Base-by-base conservation (phyloP, 2,329 filamentous ascomycete genomes). In the Aspergillus pseudotamarii region DNA sequence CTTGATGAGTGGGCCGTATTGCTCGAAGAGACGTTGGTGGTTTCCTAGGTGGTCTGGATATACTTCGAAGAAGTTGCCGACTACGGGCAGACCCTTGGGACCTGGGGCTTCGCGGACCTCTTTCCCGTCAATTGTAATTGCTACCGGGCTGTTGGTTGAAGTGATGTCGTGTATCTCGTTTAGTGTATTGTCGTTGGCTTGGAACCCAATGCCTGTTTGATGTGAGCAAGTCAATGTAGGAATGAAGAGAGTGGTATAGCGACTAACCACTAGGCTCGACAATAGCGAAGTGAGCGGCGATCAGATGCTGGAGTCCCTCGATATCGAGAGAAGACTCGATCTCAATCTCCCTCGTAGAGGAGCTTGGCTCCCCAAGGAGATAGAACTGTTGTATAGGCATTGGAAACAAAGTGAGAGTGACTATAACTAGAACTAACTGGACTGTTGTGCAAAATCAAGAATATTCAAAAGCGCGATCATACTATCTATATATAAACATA, bases 41-140 rank as follows among this genome's bases (percentile, higher is more conserved):
- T 87, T 87, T 2, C 85, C 85, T 1, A 88, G 77, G 63, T 86
- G 84, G 65, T 88, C 85, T 0, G 85, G 85, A 67, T 81, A 88
- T 9, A 87, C 73, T 64, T 87, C 84, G 53, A 83, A 83, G 72
- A 81, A 84, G 67, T 82, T 86, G 28, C 85, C 85, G 4, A 87
- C 73, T 19, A 81, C 57, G 2, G 76, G 76, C 1, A 78, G 50
- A 3, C 66, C 69, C 0, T 56, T 62, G 1, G 74, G 70, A 4
- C 69, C 65, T 3, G 65, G 67, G 4, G 70, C 67, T 11, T 73
- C 69, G 34, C 68, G 66, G 28, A 75, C 67, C 10, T 67, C 58
- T 34, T 73, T 66, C 2, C 73, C 73, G 48, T 76, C 68, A 56
- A 74, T 68, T 32, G 65, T 68, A 50, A 75, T 70, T 1, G 67